These are phyloP conservation scores for Cymbopogon citratus DNA, from an alignment of 176 grass and related monocot species.

Conservation along the genomic window DNA sequence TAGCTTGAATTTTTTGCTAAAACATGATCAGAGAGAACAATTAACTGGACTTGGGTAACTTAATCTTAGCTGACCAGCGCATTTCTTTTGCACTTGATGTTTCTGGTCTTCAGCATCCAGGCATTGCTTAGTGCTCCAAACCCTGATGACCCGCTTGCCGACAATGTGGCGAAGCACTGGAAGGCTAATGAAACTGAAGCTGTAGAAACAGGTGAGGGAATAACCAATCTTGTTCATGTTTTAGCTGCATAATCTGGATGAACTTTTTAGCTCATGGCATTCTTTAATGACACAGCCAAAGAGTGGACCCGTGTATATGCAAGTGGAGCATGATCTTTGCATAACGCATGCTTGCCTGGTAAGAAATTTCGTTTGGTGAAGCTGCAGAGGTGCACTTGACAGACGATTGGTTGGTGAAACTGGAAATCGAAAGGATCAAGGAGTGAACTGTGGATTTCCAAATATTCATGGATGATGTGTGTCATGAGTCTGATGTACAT, in stretches of 20 bases:
- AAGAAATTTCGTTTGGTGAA: neutral
- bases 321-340: conserved; percentile 34
- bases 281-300: conserved; percentile 41
- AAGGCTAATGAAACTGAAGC: conserved; percentile 67
- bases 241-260: neutral
- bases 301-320: conserved; percentile 66
- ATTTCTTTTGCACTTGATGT: neutral
- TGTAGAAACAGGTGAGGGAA: conserved; percentile 55
- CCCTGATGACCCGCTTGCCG: conserved; percentile 61
- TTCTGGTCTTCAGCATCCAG: conserved; percentile 50
- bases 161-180: conserved; percentile 81
- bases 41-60: neutral
- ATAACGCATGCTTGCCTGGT: neutral
- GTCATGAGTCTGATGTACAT: conserved; percentile 25
- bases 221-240: neutral
- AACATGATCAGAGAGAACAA: neutral
- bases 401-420: neutral
- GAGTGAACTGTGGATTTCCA: neutral
- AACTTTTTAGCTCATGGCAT: neutral
- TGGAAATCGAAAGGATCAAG: neutral
- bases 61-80: neutral
- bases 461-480: neutral
- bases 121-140: conserved; percentile 69
- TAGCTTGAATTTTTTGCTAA: neutral
- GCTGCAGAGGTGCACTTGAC: neutral